phyloP scores from a whole-genome alignment of 106 monocot genomes.

The Gastrodia elata region DNA sequence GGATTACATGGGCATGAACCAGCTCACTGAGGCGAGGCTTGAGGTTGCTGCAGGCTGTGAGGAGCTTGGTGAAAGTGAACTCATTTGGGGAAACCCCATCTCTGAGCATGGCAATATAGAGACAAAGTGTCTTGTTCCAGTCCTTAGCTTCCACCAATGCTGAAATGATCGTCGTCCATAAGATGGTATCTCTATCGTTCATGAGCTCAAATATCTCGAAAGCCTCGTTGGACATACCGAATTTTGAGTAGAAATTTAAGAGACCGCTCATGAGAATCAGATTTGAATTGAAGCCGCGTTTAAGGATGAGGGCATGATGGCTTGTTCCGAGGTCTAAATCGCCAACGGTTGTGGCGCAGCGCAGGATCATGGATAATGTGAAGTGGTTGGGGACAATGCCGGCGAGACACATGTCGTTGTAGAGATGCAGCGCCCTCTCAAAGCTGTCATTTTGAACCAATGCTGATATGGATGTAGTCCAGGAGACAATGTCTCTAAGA shows the following conservation, averaged over 20 bases:
- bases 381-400: slow-evolving; percentile 47
- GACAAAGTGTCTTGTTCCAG: slow-evolving; percentile 20
- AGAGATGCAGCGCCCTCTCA: slow-evolving; percentile 32
- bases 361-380: slow-evolving; percentile 43
- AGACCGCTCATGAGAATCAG: slow-evolving; percentile 28
- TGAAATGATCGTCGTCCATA: slow-evolving; percentile 71
- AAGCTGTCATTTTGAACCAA: slow-evolving; percentile 14
- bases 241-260: slow-evolving; percentile 46
- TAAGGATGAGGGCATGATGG: slow-evolving; percentile 31
- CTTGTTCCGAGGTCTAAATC: slow-evolving; percentile 15
- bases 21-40: slow-evolving; percentile 14
- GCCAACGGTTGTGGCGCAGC: slow-evolving; percentile 22
- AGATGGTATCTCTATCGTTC: slow-evolving; percentile 33
- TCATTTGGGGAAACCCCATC: slow-evolving; percentile 38
- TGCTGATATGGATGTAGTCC: slow-evolving; percentile 54
- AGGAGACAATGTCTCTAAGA: slow-evolving; percentile 48
- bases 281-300: slow-evolving; percentile 31
- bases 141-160: slow-evolving; percentile 36
- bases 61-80: slow-evolving; percentile 62
- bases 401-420: slow-evolving; percentile 22
- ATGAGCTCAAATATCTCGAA: slow-evolving; percentile 21
- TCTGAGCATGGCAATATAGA: slow-evolving; percentile 38
- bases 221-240: slow-evolving; percentile 19
- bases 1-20: slow-evolving; percentile 56
- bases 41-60: slow-evolving; percentile 33